A percentile compares a stretch with the other conserved stretches of the same genome.
phyloP scores from a whole-genome alignment of 148 eudicot species.

The Rhododendron henanense region DNA sequence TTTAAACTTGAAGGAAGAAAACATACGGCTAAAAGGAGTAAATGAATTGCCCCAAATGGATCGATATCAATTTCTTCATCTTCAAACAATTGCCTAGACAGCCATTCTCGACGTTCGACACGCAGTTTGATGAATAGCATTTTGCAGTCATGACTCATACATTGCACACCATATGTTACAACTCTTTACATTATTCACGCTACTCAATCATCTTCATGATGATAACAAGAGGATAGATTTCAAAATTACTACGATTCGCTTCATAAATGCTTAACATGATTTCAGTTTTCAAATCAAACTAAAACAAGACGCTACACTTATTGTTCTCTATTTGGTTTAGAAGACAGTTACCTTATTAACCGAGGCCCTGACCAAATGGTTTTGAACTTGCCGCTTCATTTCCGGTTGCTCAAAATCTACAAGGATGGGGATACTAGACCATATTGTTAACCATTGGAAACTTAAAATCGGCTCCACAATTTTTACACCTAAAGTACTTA shows the following conservation, averaged over 20 bases:
- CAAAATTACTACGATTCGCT: not conserved
- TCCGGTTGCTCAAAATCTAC: too few relatives aligned
- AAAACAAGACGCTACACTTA: not conserved
- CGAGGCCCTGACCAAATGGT: too few relatives aligned
- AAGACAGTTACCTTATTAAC: not conserved
- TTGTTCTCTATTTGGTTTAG: not conserved
- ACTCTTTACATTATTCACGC: not conserved
- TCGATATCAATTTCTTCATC: too few relatives aligned
- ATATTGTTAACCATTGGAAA: too few relatives aligned
- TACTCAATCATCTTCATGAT: not conserved
- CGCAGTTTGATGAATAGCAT: not conserved
- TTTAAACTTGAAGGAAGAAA: not conserved
- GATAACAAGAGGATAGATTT: not conserved
- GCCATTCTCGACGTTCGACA: not conserved
- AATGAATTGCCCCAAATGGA: not conserved
- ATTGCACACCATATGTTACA: not conserved
- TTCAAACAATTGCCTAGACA: not conserved
- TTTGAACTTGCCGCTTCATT: too few relatives aligned
- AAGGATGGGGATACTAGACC: too few relatives aligned
- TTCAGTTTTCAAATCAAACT: not conserved
- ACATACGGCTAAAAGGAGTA: not conserved
- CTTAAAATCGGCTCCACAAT: too few relatives aligned
- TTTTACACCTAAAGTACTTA: too few relatives aligned
- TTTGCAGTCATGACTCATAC: too few relatives aligned
- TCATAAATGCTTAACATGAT: not conserved